A percentile compares a stretch with the other conserved stretches of the same genome.
Evolutionary conservation across 495 filamentous ascomycete species (phyloP).

Genomic region (Aspergillus egyptiacus): DNA sequence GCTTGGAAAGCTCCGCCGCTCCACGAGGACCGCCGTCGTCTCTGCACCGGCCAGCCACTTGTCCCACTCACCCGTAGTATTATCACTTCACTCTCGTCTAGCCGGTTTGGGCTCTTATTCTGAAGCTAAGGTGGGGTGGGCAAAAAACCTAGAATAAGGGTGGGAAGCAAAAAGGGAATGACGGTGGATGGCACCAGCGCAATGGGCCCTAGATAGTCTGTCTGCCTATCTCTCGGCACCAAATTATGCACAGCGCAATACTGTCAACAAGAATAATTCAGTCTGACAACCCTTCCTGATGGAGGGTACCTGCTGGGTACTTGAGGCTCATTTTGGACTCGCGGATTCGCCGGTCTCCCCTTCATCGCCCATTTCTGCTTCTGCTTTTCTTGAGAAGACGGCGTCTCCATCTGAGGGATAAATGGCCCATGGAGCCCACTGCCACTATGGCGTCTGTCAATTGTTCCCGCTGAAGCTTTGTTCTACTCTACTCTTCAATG

Average conservation of each 20-base stretch:
- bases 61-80: background rate
- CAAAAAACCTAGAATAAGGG: background rate
- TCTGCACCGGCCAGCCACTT: background rate
- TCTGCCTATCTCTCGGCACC: too few relatives aligned
- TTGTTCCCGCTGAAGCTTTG: constrained; percentile 3
- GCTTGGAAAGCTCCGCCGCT: too few relatives aligned
- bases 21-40: background rate
- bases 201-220: background rate
- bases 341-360: background rate
- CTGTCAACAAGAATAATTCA: background rate
- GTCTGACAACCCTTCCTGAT: background rate
- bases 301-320: background rate
- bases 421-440: background rate
- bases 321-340: constrained; percentile 5
- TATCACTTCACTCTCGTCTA: background rate
- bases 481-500: background rate
- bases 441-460: background rate
- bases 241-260: too few relatives aligned
- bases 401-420: background rate
- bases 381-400: background rate
- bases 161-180: background rate
- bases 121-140: too few relatives aligned
- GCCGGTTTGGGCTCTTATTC: background rate
- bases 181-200: background rate
- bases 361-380: background rate